phyloP scores from a whole-genome alignment of 2,329 filamentous ascomycete genomes.

The Dactylellina haptotyla region DNA sequence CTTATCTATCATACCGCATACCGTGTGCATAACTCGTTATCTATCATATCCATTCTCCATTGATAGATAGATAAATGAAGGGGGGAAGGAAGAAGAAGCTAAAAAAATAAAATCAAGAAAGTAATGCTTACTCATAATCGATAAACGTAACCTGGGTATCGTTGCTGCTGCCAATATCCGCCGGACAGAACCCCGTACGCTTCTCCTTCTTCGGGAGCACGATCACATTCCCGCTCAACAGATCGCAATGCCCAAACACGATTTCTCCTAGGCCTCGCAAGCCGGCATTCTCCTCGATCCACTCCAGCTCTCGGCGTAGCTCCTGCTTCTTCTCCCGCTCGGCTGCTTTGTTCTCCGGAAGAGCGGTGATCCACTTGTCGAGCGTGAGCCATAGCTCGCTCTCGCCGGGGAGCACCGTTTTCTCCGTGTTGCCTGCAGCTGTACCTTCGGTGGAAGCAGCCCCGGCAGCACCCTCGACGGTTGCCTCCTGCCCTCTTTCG shows the following conservation, averaged over 20 bases:
- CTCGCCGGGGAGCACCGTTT: conserved; percentile 32
- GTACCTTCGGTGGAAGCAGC: not conserved
- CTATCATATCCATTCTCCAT: not conserved
- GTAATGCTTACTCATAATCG: conserved; percentile 83
- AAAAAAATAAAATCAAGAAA: no score
- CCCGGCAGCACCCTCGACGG: not conserved
- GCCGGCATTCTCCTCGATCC: conserved; percentile 36
- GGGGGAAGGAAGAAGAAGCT: no score
- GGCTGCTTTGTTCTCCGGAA: conserved; percentile 77
- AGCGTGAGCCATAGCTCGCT: conserved; percentile 82
- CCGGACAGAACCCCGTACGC: conserved; percentile 58
- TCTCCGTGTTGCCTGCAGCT: conserved; percentile 6
- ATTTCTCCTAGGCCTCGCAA: conserved; percentile 63
- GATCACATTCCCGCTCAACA: conserved; percentile 96
- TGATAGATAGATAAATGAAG: not conserved
- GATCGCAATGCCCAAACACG: conserved; percentile 93
- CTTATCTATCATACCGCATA: no score
- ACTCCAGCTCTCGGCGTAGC: conserved; percentile 53
- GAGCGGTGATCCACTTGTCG: conserved; percentile 91
- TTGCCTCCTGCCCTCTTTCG: not conserved
- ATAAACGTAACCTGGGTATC: conserved; percentile 79
- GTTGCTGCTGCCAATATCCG: conserved; percentile 58
- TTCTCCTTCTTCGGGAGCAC: conserved; percentile 69
- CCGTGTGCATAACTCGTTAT: no score
- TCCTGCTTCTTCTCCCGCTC: conserved; percentile 61